Base-by-base conservation (phyloP, 495 filamentous ascomycete species). In the Entonaema liquescens region DNA sequence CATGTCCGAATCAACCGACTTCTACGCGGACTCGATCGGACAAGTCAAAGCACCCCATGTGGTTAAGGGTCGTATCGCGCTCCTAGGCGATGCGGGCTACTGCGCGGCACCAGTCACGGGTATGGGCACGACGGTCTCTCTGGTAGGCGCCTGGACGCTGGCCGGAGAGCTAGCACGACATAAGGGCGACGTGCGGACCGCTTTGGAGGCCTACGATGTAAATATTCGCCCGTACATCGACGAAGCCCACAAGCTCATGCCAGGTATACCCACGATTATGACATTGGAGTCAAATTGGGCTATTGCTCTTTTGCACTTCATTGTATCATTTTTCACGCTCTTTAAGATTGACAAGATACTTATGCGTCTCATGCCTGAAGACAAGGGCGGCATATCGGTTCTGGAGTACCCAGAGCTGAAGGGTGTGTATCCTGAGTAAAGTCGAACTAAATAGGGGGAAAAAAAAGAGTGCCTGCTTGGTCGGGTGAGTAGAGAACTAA, bases 41-140 rank as follows among this genome's bases (percentile, higher is more conserved):
- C 84, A 87, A 71, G 78, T 88, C 35, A 78, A 77, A 54, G 26
- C 82, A 67, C 65, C 64, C 3, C 33, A 13, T 15, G 81, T 77
- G 74, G 81, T 74, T 11, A 42, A 64, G 2, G 81, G 82, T 1
- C 82, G 83, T 9, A 72, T 86, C 13, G 80, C 77, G 0, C 71
- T 87, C 2, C 25, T 88, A 1, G 87, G 87, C 3, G 86, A 89
- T 68, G 81, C 86, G 4, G 86, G 71, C 0, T 84, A 84, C 64
- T 83, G 83, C 59, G 83, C 85, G 0, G 74, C 75, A 1, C 72
- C 81, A 0, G 71, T 82, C 5, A 82, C 81, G 1, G 85, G 86
- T 4, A 79, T 85, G 76, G 86, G 85, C 0, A 87, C 84, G 0
- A 81, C 81, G n/a, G 60, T 74, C 5, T 75, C 78, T 1, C 70